These are phyloP conservation scores for Arabidopsis lyrata DNA, from an alignment of 441 rosid species.

Conservation along the genomic window DNA sequence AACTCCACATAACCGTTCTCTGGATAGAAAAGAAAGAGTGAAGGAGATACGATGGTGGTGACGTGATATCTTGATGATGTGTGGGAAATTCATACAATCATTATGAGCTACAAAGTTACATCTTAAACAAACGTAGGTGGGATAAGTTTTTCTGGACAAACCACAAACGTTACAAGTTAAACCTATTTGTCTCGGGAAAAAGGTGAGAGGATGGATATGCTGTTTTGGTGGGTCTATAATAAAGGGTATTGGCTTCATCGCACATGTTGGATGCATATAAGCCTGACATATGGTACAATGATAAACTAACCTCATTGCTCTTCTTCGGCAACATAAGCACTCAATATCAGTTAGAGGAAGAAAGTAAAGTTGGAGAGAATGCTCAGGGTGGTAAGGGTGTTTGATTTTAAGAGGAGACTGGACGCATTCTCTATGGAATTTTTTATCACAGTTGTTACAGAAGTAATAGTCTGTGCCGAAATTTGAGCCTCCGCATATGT, in stretches of 20 bases:
- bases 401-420: not conserved
- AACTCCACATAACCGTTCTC: not conserved
- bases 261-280: not conserved
- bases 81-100: not conserved
- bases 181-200: not conserved
- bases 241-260: not conserved
- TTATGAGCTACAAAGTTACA: not conserved
- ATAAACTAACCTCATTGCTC: not conserved
- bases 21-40: not conserved
- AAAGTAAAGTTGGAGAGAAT: not conserved
- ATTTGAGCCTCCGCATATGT: not conserved
- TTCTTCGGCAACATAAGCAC: not conserved
- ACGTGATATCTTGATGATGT: not conserved
- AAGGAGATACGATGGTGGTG: not conserved
- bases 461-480: not conserved
- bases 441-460: not conserved
- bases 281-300: not conserved
- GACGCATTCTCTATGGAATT: not conserved
- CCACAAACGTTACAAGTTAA: conserved; percentile 1
- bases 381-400: not conserved
- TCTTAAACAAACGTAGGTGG: not conserved
- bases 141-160: not conserved
- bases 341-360: no score
- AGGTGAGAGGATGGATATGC: not conserved
- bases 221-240: not conserved